These are phyloP conservation scores for Cercospora zeina DNA, from an alignment of 2,329 filamentous ascomycete species.

Conservation along the genomic window DNA sequence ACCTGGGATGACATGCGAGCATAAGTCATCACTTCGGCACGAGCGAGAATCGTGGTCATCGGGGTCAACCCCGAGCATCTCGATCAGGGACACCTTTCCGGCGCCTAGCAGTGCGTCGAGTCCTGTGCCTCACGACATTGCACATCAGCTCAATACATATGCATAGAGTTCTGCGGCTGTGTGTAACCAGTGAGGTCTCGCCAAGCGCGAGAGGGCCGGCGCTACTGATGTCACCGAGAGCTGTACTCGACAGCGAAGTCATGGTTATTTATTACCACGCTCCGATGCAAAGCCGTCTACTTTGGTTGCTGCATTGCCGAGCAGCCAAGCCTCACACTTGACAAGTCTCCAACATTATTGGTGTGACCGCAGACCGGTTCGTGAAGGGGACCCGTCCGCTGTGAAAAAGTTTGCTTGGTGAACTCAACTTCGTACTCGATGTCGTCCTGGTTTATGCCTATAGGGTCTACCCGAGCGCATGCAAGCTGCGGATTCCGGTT, in stretches of 20 bases:
- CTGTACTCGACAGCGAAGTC: background rate
- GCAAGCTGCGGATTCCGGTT: background rate
- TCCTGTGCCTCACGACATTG: background rate
- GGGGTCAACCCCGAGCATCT: slow-evolving; percentile 2
- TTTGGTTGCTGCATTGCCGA: background rate
- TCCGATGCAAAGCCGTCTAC: background rate
- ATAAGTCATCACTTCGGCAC: slow-evolving; percentile 3
- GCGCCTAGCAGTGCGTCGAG: background rate
- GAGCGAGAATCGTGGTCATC: background rate
- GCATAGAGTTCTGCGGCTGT: background rate
- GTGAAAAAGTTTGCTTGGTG: background rate
- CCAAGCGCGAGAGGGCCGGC: background rate
- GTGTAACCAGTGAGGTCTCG: slow-evolving; percentile 1
- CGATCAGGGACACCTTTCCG: background rate
- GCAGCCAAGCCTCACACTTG: background rate
- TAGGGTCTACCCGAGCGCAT: slow-evolving; percentile 2
- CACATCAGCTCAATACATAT: background rate
- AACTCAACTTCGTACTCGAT: background rate
- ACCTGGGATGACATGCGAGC: slow-evolving; percentile 3
- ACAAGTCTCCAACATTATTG: background rate
- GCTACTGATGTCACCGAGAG: background rate
- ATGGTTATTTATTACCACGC: slow-evolving; percentile 1
- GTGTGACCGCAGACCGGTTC: background rate
- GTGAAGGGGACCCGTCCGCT: background rate
- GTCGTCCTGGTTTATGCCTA: slow-evolving; percentile 1